phyloP scores from a whole-genome alignment of 805 yeast genomes.

The Kodamaea hsintzibuensis region DNA sequence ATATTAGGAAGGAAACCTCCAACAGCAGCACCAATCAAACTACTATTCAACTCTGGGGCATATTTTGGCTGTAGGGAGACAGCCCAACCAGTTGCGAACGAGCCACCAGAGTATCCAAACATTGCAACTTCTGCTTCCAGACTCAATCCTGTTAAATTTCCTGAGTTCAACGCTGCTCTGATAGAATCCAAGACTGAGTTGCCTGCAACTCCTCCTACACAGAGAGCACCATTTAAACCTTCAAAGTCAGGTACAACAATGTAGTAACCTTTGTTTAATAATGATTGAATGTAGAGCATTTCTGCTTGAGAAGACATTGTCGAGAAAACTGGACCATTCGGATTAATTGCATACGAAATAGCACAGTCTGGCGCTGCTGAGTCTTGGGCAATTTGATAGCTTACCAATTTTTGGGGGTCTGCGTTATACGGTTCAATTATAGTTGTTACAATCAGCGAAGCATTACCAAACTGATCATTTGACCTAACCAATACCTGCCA shows the following conservation, averaged over 20 bases:
- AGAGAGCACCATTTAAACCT: constrained; percentile 31
- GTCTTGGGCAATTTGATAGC: constrained; percentile 24
- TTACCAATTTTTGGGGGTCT: constrained; percentile 20
- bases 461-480: constrained; percentile 17
- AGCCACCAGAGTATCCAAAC: constrained; percentile 43
- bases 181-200: constrained; percentile 31
- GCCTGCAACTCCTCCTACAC: constrained; percentile 33
- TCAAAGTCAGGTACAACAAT: constrained; percentile 37
- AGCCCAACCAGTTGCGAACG: constrained; percentile 40
- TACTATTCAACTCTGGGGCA: constrained; percentile 30
- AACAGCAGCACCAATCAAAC: constrained; percentile 31
- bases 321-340: constrained; percentile 12
- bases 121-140: constrained; percentile 21
- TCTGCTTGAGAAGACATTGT: constrained; percentile 19
- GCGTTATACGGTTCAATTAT: constrained; percentile 24
- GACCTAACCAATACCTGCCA: constrained; percentile 24
- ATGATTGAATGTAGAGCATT: constrained; percentile 12
- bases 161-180: constrained; percentile 25
- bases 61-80: constrained; percentile 34
- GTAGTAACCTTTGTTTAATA: constrained; percentile 29
- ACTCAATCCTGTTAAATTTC: constrained; percentile 19
- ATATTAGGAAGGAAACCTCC: constrained; percentile 40
- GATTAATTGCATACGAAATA: constrained; percentile 21
- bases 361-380: constrained; percentile 21
- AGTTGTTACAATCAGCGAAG: constrained; percentile 24